Percentiles rank a stretch among this genome's conserved stretches.
phyloP scores from a whole-genome alignment of 2,329 filamentous ascomycete species.

The Coniochaeta ligniaria region DNA sequence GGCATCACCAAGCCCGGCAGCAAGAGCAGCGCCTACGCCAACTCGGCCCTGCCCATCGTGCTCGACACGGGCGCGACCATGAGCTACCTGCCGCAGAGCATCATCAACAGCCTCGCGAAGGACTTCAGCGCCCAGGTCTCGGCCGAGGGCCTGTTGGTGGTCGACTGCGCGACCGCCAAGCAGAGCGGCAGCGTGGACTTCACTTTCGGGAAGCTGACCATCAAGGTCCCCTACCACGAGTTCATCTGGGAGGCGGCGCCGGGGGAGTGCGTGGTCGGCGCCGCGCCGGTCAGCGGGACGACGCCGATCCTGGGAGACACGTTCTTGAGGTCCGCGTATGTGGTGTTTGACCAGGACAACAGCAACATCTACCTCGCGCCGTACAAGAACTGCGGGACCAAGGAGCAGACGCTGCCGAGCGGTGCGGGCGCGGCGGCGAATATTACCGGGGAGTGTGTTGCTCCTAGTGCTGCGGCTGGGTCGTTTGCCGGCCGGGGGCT shows the following conservation, averaged over 20 bases:
- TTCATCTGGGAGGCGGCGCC: constrained; percentile 37
- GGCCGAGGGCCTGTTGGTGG: constrained; percentile 32
- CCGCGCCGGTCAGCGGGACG: constrained; percentile 9
- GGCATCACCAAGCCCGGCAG: constrained; percentile 16
- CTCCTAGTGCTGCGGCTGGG: neutral
- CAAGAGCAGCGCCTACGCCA: constrained; percentile 9
- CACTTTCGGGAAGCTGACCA: constrained; percentile 31
- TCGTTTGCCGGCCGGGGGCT: neutral
- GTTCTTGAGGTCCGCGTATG: constrained; percentile 22
- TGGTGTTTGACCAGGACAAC: constrained; percentile 24
- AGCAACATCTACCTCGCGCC: constrained; percentile 21
- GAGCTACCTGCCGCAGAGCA: constrained; percentile 32
- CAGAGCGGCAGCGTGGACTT: constrained; percentile 38
- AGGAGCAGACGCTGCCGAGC: constrained; percentile 8
- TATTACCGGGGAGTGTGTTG: neutral
- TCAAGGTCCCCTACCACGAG: constrained; percentile 37
- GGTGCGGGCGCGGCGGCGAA: neutral
- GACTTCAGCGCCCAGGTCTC: constrained; percentile 35
- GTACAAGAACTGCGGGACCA: constrained; percentile 21
- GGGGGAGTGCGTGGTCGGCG: constrained; percentile 32
- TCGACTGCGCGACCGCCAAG: constrained; percentile 32
- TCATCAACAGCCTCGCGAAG: constrained; percentile 33
- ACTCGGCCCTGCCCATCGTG: constrained; percentile 17
- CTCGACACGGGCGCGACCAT: constrained; percentile 48
- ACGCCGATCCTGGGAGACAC: constrained; percentile 21